A percentile compares a stretch with the other conserved stretches of the same genome.
phyloP scores from a whole-genome alignment of 1,284 basidiomycete species.

The Mycena sp. region DNA sequence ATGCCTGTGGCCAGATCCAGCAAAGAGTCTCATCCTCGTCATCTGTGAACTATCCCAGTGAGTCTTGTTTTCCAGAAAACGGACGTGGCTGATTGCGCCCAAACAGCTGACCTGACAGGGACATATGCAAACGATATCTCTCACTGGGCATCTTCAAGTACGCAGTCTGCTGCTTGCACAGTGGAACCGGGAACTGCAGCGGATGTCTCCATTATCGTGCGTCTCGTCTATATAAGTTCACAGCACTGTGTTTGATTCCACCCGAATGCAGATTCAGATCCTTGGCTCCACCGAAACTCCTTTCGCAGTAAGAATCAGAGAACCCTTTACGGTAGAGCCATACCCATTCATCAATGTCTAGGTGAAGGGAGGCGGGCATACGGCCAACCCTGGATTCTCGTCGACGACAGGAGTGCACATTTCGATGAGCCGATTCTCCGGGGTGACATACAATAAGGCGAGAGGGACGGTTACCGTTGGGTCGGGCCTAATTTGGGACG shows the following conservation, averaged over 20 bases:
- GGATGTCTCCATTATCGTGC: conserved; percentile 57
- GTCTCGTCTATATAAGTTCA: conserved; percentile 23
- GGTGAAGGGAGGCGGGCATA: conserved; percentile 66
- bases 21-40: conserved; percentile 42
- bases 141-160: conserved; percentile 59
- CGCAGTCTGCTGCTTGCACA: conserved; percentile 53
- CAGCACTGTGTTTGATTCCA: neutral
- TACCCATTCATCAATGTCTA: conserved; percentile 28
- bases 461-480: conserved; percentile 56
- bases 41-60: conserved; percentile 46
- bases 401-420: conserved; percentile 67
- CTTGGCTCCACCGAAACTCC: conserved; percentile 50
- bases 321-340: neutral
- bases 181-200: conserved; percentile 60
- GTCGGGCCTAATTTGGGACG: conserved; percentile 64
- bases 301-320: conserved; percentile 51
- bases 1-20: conserved; percentile 41
- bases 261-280: conserved; percentile 50
- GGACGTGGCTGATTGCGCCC: neutral
- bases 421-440: conserved; percentile 59
- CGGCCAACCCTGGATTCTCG: conserved; percentile 59
- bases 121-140: conserved; percentile 50
- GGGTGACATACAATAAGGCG: conserved; percentile 51
- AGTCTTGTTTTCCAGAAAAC: neutral
- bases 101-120: conserved; percentile 27